A percentile compares a stretch with the other conserved stretches of the same genome.
Evolutionary conservation across 2,329 filamentous ascomycete species (phyloP).

Genomic region (Hirsutella rhossiliensis): DNA sequence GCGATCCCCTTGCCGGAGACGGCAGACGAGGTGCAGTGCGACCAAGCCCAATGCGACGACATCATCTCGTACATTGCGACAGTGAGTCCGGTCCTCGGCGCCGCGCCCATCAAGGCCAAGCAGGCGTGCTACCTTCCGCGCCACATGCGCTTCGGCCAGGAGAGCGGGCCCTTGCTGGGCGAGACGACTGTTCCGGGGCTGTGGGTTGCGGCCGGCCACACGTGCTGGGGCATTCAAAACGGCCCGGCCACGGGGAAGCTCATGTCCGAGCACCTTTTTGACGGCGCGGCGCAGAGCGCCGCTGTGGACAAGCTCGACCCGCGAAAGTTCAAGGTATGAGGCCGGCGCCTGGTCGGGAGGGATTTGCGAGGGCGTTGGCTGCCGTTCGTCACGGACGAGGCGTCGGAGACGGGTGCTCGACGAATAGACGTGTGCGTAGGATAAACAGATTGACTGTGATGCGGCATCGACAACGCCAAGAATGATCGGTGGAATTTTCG

Average conservation of each 20-base stretch:
- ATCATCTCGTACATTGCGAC: constrained; percentile 66
- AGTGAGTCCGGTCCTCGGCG: constrained; percentile 52
- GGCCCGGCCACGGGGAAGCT: constrained; percentile 75
- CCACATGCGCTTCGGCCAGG: constrained; percentile 48
- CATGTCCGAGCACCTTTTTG: constrained; percentile 68
- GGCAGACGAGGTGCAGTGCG: constrained; percentile 63
- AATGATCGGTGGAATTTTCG: too few species aligned
- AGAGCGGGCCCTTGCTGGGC: constrained; percentile 64
- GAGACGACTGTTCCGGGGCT: constrained; percentile 60
- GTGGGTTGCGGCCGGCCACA: constrained; percentile 79
- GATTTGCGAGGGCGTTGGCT: too few species aligned
- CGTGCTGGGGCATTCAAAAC: constrained; percentile 98
- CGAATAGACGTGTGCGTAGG: too few species aligned
- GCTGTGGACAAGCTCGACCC: constrained; percentile 57
- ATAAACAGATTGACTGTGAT: too few species aligned
- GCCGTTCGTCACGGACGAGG: too few species aligned
- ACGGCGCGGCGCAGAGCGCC: constrained; percentile 57
- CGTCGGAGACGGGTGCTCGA: too few species aligned
- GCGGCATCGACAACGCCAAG: too few species aligned
- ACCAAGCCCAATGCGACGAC: constrained; percentile 69
- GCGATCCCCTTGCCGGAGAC: constrained; percentile 62
- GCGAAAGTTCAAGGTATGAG: constrained; percentile 43
- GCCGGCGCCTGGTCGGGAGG: background rate
- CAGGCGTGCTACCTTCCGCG: constrained; percentile 93
- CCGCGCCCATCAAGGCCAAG: constrained; percentile 56